Base-by-base conservation (phyloP, 23 red algal genomes). In the Pyropia yezoensis region DNA sequence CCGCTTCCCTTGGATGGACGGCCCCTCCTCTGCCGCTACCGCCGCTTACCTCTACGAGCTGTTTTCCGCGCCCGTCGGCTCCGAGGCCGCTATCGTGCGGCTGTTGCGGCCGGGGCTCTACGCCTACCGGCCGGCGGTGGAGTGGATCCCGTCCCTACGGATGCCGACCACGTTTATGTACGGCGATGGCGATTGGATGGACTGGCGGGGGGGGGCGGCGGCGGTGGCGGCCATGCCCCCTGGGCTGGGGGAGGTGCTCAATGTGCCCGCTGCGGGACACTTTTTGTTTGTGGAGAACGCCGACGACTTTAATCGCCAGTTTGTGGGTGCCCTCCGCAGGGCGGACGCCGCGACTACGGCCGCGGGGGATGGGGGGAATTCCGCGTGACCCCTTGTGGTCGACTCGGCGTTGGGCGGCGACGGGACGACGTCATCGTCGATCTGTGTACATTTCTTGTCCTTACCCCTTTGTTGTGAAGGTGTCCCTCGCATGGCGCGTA, bases 131-230 rank as follows among this genome's bases (percentile, higher is more conserved):
- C 82, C 82, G 24, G 19, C 79, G 12, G 32, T 57, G 49, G 9
- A 69, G 15, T 65, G 71, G 24, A 59, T 76, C 54, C 50, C 49
- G 19, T 15, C 45, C 3, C 14, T 87, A 3, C 32, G 34, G 12
- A 26, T 77, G 19, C 56, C 56, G 2, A 66, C 45, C 4, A 50
- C 59, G 3, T 87, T 79, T 27, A 2, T 87, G 26, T 87, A 87
- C 63, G 82, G 82, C 21, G 82, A 76, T 22, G 33, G 51, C 14
- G 82, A 87, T 57, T 87, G 82, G 82, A 87, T 87, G 82, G 55
- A 83, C 33, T 64, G 39, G 39, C 39, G 39, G 39, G 39, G 39
- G 39, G 39, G 39, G 39, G 39, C 39, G 4, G 39, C 39, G 39
- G 39, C 9, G 6, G 39, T 47, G 39, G 39, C 39, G 11, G 39